phyloP scores from a whole-genome alignment of 163 green algal genomes.

The Scenedesmus sp. region DNA sequence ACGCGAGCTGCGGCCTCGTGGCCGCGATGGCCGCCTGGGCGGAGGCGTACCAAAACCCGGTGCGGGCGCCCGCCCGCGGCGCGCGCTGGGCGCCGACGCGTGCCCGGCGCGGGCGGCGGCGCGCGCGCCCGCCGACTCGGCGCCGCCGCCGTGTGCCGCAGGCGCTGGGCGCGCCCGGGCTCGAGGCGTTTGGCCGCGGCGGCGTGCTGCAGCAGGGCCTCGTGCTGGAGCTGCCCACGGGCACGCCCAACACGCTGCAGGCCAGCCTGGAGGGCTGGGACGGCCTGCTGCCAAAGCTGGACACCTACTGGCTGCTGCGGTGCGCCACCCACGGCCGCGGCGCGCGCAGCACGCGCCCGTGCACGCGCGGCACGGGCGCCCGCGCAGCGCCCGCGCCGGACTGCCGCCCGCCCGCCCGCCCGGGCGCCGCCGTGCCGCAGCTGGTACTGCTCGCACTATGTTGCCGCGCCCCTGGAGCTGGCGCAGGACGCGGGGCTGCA shows the following conservation, averaged over 20 bases:
- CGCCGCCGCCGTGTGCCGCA: neutral
- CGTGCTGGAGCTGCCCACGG: conserved; percentile 60
- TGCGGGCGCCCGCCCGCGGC: neutral
- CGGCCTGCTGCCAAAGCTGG: conserved; percentile 82
- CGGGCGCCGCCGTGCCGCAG: neutral
- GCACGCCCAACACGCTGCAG: conserved; percentile 1
- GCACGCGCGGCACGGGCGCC: neutral
- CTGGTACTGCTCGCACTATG: conserved; percentile 22
- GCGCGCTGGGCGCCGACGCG: no score
- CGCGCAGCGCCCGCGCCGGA: no score
- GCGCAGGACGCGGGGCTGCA: no score
- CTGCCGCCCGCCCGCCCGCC: neutral
- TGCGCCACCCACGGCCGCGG: neutral
- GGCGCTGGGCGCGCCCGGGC: neutral
- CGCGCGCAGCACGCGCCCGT: neutral
- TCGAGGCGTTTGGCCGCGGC: conserved; percentile 24
- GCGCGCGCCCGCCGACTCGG: no score
- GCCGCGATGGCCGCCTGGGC: conserved; percentile 45
- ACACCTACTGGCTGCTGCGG: conserved; percentile 72
- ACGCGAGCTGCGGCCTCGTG: conserved; percentile 61
- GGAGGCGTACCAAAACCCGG: conserved; percentile 39
- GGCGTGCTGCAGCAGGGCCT: conserved; percentile 77
- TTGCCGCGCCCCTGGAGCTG: neutral
- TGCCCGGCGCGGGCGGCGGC: no score
- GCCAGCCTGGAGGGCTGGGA: conserved; percentile 54